Base-by-base conservation (phyloP, 2,329 filamentous ascomycete species). In the Zymoseptoria ardabiliae region DNA sequence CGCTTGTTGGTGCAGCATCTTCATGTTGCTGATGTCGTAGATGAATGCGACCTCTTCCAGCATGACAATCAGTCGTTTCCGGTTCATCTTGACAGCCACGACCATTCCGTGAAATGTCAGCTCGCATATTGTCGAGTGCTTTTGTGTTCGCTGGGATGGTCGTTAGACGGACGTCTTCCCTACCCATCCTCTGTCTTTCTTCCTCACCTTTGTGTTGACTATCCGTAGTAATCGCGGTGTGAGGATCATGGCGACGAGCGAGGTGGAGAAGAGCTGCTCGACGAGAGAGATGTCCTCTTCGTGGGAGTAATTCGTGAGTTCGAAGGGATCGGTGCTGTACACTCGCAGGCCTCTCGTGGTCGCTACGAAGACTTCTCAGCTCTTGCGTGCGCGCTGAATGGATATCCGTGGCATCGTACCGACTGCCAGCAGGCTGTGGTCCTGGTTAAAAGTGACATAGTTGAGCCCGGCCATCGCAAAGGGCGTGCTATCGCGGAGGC, bases 11-110 rank as follows among this genome's bases (percentile, higher is more conserved):
- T 91, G 89, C 49, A 97, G 81, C 60, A 97, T 84, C 69, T 89
- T 93, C 93, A 99, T 97, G 72, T 97, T 97, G 76, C 92, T 91
- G 66, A 99, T 97, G 74, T 99, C 94, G 78, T 99, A 99, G 54
- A 99, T 83, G 76, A 97, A 99, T 63, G 97, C 96, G 73, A 96
- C 89, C 69, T 96, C 91, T 73, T 99, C 94, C 58, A 97, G 82
- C 13, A 97, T 87, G 30, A 99, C 92, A 11, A 94, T 91, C 23
- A 99, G 82, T 45, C 94, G 87, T 75, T 97, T 97, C 66, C 94
- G 85, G 75, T 99, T 99, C 69, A 99, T 80, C 65, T 92, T 89
- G 60, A 99, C 91, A 20, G 93, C 92, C 49, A 97, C 84, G 10
- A 99, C 91, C 54, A 92, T 91, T n/a, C 92, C 96, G 11, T 93